These are phyloP conservation scores for Arachis hypogaea DNA, from an alignment of 306 rosid species.

Conservation along the genomic window DNA sequence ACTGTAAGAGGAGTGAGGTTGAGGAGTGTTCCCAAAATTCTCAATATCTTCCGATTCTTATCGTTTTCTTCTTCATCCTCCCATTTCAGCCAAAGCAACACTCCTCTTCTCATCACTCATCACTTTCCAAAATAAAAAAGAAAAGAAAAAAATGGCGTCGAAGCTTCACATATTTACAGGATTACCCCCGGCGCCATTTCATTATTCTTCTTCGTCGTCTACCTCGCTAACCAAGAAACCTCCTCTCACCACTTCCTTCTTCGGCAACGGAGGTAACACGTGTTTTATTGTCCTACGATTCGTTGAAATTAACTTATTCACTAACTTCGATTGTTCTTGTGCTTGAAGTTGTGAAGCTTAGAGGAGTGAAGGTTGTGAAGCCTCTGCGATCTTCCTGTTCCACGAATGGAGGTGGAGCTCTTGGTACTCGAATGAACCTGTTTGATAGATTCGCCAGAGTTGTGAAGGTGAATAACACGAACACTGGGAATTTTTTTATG, in stretches of 20 bases:
- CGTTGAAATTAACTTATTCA: neutral
- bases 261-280: conserved; percentile 52
- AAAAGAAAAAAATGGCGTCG: conserved; percentile 59
- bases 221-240: conserved; percentile 57
- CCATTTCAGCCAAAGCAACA: neutral
- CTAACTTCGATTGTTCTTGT: conserved; percentile 4
- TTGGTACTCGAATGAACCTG: conserved; percentile 79
- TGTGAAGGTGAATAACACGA: conserved; percentile 65
- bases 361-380: conserved; percentile 48
- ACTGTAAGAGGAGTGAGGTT: conserved; percentile 5
- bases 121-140: neutral
- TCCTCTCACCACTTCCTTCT: conserved; percentile 64
- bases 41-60: neutral
- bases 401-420: conserved; percentile 63
- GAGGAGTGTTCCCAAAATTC: conserved; percentile 34
- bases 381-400: conserved; percentile 39
- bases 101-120: neutral
- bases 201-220: conserved; percentile 59
- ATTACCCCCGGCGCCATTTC: conserved; percentile 50
- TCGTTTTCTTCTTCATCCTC: neutral
- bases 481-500: neutral
- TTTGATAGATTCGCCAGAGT: conserved; percentile 91
- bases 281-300: neutral
- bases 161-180: conserved; percentile 68
- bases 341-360: conserved; percentile 47